Evolutionary conservation across 306 rosid genomes (phyloP), one percentile per base, ranked within the genome.

Genomic region (Pterocarpus macrocarpus): DNA sequence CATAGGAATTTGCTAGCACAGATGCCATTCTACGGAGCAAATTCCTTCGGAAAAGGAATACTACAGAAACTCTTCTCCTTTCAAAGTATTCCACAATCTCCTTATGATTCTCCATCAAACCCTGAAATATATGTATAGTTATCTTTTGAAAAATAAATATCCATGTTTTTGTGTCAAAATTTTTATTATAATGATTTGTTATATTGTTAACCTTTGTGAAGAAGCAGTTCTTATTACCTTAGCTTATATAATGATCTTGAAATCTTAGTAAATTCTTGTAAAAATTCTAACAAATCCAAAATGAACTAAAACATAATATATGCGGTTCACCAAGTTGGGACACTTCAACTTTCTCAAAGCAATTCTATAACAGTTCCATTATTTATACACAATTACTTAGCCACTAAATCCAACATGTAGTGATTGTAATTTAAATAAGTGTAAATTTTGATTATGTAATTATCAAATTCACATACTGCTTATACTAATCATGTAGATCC

Each of bases 1-100:
- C 92, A 57, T 83, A 78, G 4, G 87, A 53, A 76, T 90, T 90
- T 45, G 92, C 91, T 3, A 89, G 76, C 45, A 87, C 82, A 55
- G 92, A 89, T 12, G 85, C 85, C 94, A 83, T 79, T 80, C 92
- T 84, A 3, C 87, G 87, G 2, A 90, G 90, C 80, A 87, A 85
- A 44, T 91, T 89, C 71, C 86, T 89, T 84, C 91, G 80, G 78
- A 91, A 84, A 41, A 87, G 92, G 53, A 85, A 87, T 66, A 89
- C 82, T 34, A 75, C 50, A 5, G 85, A 85, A 75, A 91, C 89
- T 74, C 82, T 30, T 62, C 78, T 85, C 41, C 61, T 53, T 58
- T 91, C 64, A 45, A 91, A 87, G 87, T 87, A 91, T 55, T 87
- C 64, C 65, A 66, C 80, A 79, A 89, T 80, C 81, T 91, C 86